Evolutionary conservation across 805 yeast genomes (phyloP).

Genomic region (Candida pini): DNA sequence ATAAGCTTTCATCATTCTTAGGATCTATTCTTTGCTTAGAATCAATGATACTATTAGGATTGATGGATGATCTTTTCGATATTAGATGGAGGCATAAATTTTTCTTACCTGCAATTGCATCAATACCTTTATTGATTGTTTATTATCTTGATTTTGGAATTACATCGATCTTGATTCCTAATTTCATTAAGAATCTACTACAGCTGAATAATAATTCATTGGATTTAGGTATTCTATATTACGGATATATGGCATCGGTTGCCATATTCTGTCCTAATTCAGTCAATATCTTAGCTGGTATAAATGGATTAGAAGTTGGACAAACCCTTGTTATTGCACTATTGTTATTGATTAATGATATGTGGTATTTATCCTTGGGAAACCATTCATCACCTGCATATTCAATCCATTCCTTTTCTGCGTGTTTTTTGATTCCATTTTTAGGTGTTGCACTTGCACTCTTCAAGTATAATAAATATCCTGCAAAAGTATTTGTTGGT

Average conservation of each 20-base stretch:
- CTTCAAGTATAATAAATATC: slow-evolving; percentile 79
- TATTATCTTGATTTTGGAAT: slow-evolving; percentile 93
- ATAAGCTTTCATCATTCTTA: slow-evolving; percentile 76
- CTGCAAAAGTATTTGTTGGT: slow-evolving; percentile 92
- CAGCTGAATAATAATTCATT: slow-evolving; percentile 38
- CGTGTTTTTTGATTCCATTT: slow-evolving; percentile 77
- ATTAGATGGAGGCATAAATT: slow-evolving; percentile 97
- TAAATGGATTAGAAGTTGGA: slow-evolving; percentile 95
- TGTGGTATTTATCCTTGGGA: slow-evolving; percentile 46
- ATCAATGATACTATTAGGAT: slow-evolving; percentile 77
- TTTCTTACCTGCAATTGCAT: slow-evolving; percentile 90
- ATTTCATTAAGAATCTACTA: slow-evolving; percentile 43
- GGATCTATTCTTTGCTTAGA: slow-evolving; percentile 81
- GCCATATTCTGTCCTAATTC: slow-evolving; percentile 95
- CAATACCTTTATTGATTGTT: slow-evolving; percentile 84
- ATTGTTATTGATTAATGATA: slow-evolving; percentile 70
- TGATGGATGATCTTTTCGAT: slow-evolving; percentile 93
- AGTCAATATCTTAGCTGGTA: slow-evolving; percentile 91
- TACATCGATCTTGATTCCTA: slow-evolving; percentile 81
- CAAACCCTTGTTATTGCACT: slow-evolving; percentile 78
- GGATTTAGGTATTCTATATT: slow-evolving; percentile 77
- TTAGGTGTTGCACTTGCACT: slow-evolving; percentile 78
- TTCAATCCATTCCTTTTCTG: slow-evolving; percentile 78
- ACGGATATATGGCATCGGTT: slow-evolving; percentile 83
- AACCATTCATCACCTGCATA: slow-evolving; percentile 48